phyloP scores from a whole-genome alignment of 1,139 yeast genomes.

The Candida albicans region DNA sequence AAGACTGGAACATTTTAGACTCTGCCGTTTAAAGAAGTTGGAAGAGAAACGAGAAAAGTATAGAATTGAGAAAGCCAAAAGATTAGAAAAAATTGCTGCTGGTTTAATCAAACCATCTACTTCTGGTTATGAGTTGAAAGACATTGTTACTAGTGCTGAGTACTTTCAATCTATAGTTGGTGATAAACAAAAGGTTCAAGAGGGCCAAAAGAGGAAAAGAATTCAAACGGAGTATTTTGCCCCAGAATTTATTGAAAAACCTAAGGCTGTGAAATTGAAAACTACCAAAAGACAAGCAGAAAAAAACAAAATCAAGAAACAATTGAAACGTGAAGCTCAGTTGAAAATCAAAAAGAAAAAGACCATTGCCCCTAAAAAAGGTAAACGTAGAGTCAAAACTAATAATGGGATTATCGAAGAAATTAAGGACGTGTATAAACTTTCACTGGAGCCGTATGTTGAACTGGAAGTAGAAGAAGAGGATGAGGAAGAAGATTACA shows the following conservation, averaged over 20 bases:
- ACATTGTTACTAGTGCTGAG: conserved; percentile 28
- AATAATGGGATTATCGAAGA: conserved; percentile 10
- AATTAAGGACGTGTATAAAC: conserved; percentile 6
- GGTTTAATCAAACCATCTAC: conserved; percentile 14
- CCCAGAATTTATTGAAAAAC: conserved; percentile 23
- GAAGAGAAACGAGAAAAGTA: conserved; percentile 2
- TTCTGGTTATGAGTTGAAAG: conserved; percentile 8
- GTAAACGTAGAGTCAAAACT: conserved; percentile 4
- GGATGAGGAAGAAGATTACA: conserved; percentile 21
- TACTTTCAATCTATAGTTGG: conserved; percentile 44
- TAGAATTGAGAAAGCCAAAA: conserved; percentile 2
- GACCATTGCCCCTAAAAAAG: conserved; percentile 10
- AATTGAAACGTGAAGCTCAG: conserved; percentile 8
- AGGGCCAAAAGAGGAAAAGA: conserved; percentile 36
- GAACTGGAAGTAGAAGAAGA: conserved; percentile 15
- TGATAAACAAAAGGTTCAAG: conserved; percentile 28
- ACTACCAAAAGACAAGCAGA: conserved; percentile 12
- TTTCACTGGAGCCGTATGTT: not conserved
- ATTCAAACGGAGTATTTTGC: conserved; percentile 26
- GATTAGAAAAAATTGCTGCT: conserved; percentile 5
- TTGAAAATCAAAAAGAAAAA: conserved; percentile 9
- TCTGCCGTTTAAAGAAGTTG: not conserved
- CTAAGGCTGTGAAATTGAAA: conserved; percentile 6
- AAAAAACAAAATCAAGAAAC: conserved; percentile 9
- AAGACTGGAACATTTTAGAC: not conserved